A percentile compares a stretch with the other conserved stretches of the same genome.
These are phyloP conservation scores for Calcarisporium arbuscula DNA, from an alignment of 2,329 filamentous ascomycete genomes.

Conservation along the genomic window DNA sequence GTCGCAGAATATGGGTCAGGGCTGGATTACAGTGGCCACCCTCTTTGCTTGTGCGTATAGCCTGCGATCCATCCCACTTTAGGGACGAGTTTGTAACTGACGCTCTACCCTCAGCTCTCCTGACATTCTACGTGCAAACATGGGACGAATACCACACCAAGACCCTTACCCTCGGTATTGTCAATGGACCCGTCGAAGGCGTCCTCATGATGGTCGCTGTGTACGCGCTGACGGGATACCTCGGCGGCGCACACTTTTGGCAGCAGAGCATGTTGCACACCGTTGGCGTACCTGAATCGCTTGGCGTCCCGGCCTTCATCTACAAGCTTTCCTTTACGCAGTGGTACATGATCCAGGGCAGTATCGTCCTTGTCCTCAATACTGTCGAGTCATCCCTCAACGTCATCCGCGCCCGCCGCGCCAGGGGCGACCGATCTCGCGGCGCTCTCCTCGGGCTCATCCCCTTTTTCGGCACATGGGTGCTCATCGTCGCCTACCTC, in stretches of 20 bases:
- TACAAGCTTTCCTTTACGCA: slow-evolving; percentile 83
- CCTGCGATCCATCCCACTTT: slow-evolving; percentile 1
- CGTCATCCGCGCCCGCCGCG: slow-evolving; percentile 74
- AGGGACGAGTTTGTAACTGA: slow-evolving; percentile 6
- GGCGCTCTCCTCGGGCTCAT: slow-evolving; percentile 75
- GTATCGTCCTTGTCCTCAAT: slow-evolving; percentile 76
- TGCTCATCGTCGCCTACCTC: slow-evolving; percentile 70
- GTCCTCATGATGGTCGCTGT: slow-evolving; percentile 77
- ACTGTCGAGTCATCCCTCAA: slow-evolving; percentile 73
- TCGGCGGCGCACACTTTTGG: slow-evolving; percentile 92
- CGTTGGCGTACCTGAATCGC: slow-evolving; percentile 58
- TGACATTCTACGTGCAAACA: slow-evolving; percentile 98
- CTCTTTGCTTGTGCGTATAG: slow-evolving; percentile 68
- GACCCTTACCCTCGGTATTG: slow-evolving; percentile 81
- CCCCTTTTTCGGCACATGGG: slow-evolving; percentile 76
- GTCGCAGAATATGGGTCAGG: slow-evolving; percentile 87
- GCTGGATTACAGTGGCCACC: slow-evolving; percentile 78
- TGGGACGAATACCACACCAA: slow-evolving; percentile 99
- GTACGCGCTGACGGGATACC: slow-evolving; percentile 75
- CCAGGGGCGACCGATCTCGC: slow-evolving; percentile 64
- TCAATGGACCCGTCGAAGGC: slow-evolving; percentile 94
- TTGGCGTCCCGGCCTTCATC: slow-evolving; percentile 60
- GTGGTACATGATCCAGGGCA: slow-evolving; percentile 87
- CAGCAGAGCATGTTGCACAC: slow-evolving; percentile 71
- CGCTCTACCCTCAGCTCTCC: slow-evolving; percentile 50